These are phyloP conservation scores for Delphinella strobiligena DNA, from an alignment of 2,329 filamentous ascomycete genomes.

Conservation along the genomic window DNA sequence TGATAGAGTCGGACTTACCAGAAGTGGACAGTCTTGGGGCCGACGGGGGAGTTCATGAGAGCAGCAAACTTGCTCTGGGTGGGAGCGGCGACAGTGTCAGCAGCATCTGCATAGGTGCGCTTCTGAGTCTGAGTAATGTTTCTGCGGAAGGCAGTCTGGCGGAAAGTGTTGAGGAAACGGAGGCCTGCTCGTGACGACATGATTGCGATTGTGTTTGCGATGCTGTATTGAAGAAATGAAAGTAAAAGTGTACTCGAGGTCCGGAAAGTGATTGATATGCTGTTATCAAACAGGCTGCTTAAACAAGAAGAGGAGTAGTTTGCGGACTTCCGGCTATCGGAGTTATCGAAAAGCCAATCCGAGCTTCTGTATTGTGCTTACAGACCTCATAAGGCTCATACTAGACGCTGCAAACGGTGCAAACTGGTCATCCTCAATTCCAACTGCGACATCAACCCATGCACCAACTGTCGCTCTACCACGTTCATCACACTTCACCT, in stretches of 20 bases:
- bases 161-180: conserved; percentile 41
- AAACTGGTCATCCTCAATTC: neutral
- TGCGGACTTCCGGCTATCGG: neutral
- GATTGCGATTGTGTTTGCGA: conserved; percentile 13
- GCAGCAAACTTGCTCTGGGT: conserved; percentile 50
- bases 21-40: conserved; percentile 80
- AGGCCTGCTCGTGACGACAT: conserved; percentile 48
- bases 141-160: conserved; percentile 39
- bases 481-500: too few species aligned
- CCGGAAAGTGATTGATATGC: conserved; percentile 27
- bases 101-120: conserved; percentile 53
- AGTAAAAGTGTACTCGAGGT: too few species aligned
- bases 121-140: conserved; percentile 39
- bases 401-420: neutral
- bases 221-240: too few species aligned
- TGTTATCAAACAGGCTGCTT: conserved; percentile 15
- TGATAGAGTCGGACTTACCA: conserved; percentile 48
- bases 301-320: neutral
- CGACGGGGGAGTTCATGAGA: conserved; percentile 45
- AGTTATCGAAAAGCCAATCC: too few species aligned
- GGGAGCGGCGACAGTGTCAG: conserved; percentile 25
- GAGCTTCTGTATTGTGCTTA: too few species aligned
- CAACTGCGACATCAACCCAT: too few species aligned
- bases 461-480: too few species aligned
- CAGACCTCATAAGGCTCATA: too few species aligned